phyloP scores from a whole-genome alignment of 805 yeast genomes.

The Wickerhamomyces canadensis region DNA sequence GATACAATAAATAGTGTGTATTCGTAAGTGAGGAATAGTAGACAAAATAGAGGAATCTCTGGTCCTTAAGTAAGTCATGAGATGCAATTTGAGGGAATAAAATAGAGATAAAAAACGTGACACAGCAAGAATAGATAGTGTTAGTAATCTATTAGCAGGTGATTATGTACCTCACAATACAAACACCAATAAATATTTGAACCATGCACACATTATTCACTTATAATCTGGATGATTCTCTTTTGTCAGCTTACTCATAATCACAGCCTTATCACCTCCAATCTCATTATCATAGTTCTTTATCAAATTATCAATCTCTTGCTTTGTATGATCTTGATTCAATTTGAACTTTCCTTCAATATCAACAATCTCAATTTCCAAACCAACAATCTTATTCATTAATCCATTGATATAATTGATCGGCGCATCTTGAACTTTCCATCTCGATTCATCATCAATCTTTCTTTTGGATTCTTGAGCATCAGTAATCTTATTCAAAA shows the following conservation, averaged over 20 bases:
- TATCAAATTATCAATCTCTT: constrained; percentile 48
- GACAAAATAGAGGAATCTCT: too few species aligned
- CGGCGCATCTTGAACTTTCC: constrained; percentile 59
- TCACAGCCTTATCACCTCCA: constrained; percentile 21
- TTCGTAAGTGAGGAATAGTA: too few species aligned
- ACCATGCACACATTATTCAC: too few species aligned
- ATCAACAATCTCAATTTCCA: constrained; percentile 43
- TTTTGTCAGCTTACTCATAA: constrained; percentile 7
- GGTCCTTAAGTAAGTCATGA: too few species aligned
- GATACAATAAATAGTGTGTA: too few species aligned
- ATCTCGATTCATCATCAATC: constrained; percentile 24
- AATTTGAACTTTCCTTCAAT: constrained; percentile 52
- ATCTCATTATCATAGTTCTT: constrained; percentile 39
- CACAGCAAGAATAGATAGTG: too few species aligned
- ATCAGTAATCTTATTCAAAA: constrained; percentile 38
- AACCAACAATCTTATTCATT: constrained; percentile 49
- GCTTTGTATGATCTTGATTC: constrained; percentile 41
- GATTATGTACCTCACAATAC: too few species aligned
- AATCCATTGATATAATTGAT: constrained; percentile 35
- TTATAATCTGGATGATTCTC: not conserved
- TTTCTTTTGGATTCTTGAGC: constrained; percentile 39
- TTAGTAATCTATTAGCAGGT: too few species aligned
- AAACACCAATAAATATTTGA: too few species aligned
- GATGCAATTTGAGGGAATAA: too few species aligned
- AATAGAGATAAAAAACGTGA: too few species aligned